A percentile compares a stretch with the other conserved stretches of the same genome.
Evolutionary conservation across 176 grass and related monocot genomes (phyloP).

Genomic region (Juncus inflexus): DNA sequence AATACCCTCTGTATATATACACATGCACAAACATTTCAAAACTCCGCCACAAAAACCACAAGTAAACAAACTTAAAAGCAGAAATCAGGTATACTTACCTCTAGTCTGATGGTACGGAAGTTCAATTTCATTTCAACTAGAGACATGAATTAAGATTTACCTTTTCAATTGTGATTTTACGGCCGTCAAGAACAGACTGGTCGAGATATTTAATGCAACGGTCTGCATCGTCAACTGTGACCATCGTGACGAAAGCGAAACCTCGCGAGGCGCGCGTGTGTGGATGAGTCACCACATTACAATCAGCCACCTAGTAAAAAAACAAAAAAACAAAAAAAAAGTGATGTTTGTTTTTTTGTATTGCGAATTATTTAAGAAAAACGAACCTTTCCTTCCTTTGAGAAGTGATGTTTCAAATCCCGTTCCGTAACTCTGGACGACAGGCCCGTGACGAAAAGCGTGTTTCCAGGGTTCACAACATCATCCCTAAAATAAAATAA

Average conservation of each 20-base stretch:
- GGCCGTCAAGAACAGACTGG: slow-evolving; percentile 66
- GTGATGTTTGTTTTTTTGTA: too few species aligned
- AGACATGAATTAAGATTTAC: slow-evolving; percentile 20
- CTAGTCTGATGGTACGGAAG: too few species aligned
- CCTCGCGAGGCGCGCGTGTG: slow-evolving; percentile 71
- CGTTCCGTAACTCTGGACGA: slow-evolving; percentile 34
- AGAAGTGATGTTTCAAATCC: slow-evolving; percentile 32
- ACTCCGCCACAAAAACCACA: too few species aligned
- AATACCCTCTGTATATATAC: too few species aligned
- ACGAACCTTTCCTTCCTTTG: slow-evolving; percentile 36
- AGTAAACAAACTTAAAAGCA: too few species aligned
- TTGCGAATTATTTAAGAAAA: not conserved
- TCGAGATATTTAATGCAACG: slow-evolving; percentile 76
- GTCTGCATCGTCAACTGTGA: slow-evolving; percentile 51
- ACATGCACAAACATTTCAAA: too few species aligned
- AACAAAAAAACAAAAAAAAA: too few species aligned
- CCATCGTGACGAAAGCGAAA: slow-evolving; percentile 93
- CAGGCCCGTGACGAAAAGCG: slow-evolving; percentile 34
- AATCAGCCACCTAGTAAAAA: slow-evolving; percentile 48
- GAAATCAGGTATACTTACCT: too few species aligned
- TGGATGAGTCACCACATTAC: slow-evolving; percentile 59
- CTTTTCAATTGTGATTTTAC: slow-evolving; percentile 89
- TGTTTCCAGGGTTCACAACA: slow-evolving; percentile 45
- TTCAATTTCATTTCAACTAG: too few species aligned
- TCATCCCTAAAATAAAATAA: not conserved